A percentile compares a stretch with the other conserved stretches of the same genome.
These are phyloP conservation scores for Gracilariopsis chorda DNA, from an alignment of 23 red algal species.

Conservation along the genomic window DNA sequence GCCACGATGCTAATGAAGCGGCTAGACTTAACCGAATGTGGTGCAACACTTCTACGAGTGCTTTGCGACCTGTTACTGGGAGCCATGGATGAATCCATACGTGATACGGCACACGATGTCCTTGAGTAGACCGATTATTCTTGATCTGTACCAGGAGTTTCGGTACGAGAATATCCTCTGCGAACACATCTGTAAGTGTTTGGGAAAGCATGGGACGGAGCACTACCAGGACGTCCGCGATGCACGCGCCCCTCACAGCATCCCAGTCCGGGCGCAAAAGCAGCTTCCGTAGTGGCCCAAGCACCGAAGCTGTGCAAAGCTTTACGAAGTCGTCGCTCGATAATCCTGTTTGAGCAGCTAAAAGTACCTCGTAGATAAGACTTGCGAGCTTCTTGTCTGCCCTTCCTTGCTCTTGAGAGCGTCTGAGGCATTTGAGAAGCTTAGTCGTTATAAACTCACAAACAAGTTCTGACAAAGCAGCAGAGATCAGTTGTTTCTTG, in stretches of 20 bases:
- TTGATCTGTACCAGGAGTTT: slow-evolving; percentile 17
- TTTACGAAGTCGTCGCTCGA: background rate
- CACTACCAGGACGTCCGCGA: slow-evolving; percentile 16
- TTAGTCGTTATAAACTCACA: background rate
- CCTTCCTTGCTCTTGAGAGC: background rate
- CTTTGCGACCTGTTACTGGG: slow-evolving; percentile 18
- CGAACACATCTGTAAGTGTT: slow-evolving; percentile 19
- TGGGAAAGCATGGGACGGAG: background rate
- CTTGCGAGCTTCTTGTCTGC: background rate
- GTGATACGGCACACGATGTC: background rate
- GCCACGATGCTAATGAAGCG: slow-evolving; percentile 13
- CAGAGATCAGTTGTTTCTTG: background rate
- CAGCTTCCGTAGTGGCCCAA: slow-evolving; percentile 5
- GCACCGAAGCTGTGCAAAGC: background rate
- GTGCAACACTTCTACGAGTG: slow-evolving; percentile 28
- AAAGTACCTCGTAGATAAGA: background rate
- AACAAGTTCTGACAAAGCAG: background rate
- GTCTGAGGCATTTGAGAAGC: background rate
- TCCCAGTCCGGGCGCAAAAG: slow-evolving; percentile 27
- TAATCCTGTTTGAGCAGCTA: background rate
- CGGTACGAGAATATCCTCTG: slow-evolving; percentile 30
- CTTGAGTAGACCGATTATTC: background rate
- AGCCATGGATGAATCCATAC: slow-evolving; percentile 66
- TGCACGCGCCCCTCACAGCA: slow-evolving; percentile 26
- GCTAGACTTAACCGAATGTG: slow-evolving; percentile 15